Evolutionary conservation across 345 rosid species (phyloP).

Genomic region (Eucalyptus marginata): DNA sequence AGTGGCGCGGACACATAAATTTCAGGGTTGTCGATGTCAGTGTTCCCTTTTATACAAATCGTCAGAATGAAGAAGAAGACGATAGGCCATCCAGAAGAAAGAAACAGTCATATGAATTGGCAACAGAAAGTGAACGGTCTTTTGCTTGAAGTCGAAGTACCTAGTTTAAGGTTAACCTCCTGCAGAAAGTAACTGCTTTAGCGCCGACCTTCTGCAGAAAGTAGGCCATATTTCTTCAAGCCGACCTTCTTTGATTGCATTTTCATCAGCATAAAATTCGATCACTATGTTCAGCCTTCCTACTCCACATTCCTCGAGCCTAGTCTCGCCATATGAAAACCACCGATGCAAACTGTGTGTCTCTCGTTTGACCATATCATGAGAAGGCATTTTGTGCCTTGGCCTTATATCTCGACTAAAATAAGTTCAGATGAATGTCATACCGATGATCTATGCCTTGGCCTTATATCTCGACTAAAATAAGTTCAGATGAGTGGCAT

Average conservation of each 20-base stretch:
- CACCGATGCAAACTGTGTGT: not conserved
- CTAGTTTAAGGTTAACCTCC: not conserved
- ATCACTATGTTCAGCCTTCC: not conserved
- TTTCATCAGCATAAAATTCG: not conserved
- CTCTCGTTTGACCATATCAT: not conserved
- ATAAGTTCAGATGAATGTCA: not conserved
- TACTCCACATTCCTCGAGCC: not conserved
- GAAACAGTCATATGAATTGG: too few species aligned
- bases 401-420: not conserved
- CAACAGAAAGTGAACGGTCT: not conserved
- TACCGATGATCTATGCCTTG: not conserved
- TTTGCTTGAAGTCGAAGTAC: not conserved
- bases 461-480: not conserved
- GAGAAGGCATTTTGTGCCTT: not conserved
- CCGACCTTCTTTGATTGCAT: not conserved
- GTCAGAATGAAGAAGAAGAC: too few species aligned
- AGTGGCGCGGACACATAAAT: not conserved
- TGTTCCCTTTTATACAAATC: too few species aligned
- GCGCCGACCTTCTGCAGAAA: not conserved
- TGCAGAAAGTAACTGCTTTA: not conserved
- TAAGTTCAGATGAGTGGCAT: not conserved
- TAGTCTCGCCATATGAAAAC: not conserved
- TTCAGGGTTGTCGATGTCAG: too few species aligned
- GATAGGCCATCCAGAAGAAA: too few species aligned
- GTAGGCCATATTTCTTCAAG: not conserved